Evolutionary conservation across 805 yeast genomes (phyloP).

Genomic region (Kazachstania martiniae): DNA sequence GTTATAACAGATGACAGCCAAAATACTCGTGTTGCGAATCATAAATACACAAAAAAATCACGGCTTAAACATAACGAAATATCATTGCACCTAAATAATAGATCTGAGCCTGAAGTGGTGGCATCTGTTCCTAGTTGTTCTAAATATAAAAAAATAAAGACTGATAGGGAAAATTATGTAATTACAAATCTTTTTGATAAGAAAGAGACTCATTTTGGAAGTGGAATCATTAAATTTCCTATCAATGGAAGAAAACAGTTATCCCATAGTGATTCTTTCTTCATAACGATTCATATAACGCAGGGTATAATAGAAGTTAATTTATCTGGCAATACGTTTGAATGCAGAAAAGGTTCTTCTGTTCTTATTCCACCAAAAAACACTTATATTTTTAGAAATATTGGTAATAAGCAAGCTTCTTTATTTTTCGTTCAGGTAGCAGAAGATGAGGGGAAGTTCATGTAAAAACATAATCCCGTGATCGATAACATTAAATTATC

Average conservation of each 20-base stretch:
- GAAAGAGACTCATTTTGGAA: constrained; percentile 52
- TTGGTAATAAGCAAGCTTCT: constrained; percentile 43
- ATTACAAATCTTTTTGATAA: constrained; percentile 54
- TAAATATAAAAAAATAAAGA: constrained; percentile 30
- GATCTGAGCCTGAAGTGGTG: background rate
- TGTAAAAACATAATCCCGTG: too few species aligned
- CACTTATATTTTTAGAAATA: constrained; percentile 54
- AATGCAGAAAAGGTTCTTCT: constrained; percentile 61
- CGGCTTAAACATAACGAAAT: constrained; percentile 5
- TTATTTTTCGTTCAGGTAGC: constrained; percentile 65
- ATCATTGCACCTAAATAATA: constrained; percentile 13
- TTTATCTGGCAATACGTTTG: constrained; percentile 45
- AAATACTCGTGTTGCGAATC: too few species aligned
- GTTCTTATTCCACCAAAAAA: constrained; percentile 73
- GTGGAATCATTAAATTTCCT: constrained; percentile 62
- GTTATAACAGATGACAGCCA: constrained; percentile 40
- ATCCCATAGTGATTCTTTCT: constrained; percentile 44
- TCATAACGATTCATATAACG: constrained; percentile 64
- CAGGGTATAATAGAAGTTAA: constrained; percentile 60
- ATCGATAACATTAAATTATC: too few species aligned
- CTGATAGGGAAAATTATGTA: constrained; percentile 41
- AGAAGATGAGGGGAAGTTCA: constrained; percentile 6
- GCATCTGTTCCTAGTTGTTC: too few species aligned
- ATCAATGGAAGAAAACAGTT: constrained; percentile 48
- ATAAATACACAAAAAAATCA: too few species aligned